Evolutionary conservation across 805 yeast species (phyloP), one percentile per base, ranked within the genome.

Genomic region (Kazachstania africana): DNA sequence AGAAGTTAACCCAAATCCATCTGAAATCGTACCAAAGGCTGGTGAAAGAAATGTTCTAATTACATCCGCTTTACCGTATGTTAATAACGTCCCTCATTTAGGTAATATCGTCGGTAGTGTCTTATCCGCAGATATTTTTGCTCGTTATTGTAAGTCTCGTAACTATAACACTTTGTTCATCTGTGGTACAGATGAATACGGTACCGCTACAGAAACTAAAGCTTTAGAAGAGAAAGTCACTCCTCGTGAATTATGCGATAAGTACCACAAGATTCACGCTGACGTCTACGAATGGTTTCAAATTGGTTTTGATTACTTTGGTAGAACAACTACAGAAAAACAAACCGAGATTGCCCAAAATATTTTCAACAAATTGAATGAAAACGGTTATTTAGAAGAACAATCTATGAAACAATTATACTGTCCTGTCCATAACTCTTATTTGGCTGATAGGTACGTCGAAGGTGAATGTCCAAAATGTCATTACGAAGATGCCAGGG

Each of bases 181-280:
- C 35, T 85, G 98, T 60, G 99, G 99, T 62, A 91, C 98, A 24
- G 99, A 91, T 56, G 99, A 91, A 62, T 91, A 91, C 55, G 99
- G 99, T 55, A 91, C 99, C 36, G 99, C 99, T 28, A 91, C 98
- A 12, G 99, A 91, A 60, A 91, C 98, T 18, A 91, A 88, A 62
- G 98, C 98, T 8, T 62, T 91, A 31, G 97, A 88, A 56, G 98
- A 91, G 52, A 76, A 79, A 26, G 79, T 82, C 37, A 70, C 94
- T 3, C 98, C 99, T 30, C 65, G 72, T 47, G 78, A 84, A 54
- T 66, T 91, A 46, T 91, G 97, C 68, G 84, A 79, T 58, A 91
- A 88, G 58, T 91, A 83, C 59, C 79, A 84, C 58, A 67, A 69
- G 37, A 68, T 91, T 43, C 99, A 91, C 57, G 69, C 76, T 38